phyloP scores from a whole-genome alignment of 176 grass and related monocot genomes.

The Zizania latifolia region DNA sequence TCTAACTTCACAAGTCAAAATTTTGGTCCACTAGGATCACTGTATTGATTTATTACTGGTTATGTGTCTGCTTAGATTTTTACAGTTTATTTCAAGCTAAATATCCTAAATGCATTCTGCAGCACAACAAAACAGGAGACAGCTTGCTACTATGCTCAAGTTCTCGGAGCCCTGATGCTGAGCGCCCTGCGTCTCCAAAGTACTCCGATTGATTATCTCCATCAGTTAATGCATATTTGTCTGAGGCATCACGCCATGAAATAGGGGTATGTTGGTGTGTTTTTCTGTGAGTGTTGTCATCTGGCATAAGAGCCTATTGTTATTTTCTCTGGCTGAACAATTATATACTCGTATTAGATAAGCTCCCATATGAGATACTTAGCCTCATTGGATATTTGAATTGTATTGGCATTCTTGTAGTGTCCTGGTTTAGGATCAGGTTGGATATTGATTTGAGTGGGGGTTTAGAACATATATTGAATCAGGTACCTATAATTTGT shows the following conservation, averaged over 20 bases:
- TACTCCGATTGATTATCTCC: slow-evolving; percentile 95
- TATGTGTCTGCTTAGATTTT: not conserved
- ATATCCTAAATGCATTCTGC: slow-evolving; percentile 29
- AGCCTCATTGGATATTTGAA: not conserved
- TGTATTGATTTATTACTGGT: not conserved
- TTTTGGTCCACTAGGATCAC: not conserved
- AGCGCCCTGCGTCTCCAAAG: slow-evolving; percentile 78
- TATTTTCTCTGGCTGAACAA: not conserved
- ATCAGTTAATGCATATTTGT: slow-evolving; percentile 83
- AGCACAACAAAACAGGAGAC: slow-evolving; percentile 91
- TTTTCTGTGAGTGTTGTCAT: not conserved
- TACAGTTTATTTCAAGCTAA: slow-evolving; percentile 22
- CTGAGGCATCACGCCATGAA: slow-evolving; percentile 97
- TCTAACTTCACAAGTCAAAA: not conserved
- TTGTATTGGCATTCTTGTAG: slow-evolving; percentile 13
- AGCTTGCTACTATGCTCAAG: slow-evolving; percentile 81
- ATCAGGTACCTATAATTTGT: not conserved
- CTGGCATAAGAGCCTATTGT: not conserved
- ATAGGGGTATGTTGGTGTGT: slow-evolving; percentile 63
- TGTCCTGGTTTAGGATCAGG: not conserved
- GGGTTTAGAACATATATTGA: not conserved
- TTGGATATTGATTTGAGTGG: not conserved
- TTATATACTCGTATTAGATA: not conserved
- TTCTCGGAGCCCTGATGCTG: slow-evolving; percentile 83
- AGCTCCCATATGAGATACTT: not conserved